phyloP scores from a whole-genome alignment of 1,284 basidiomycete genomes.

The Apiotrichum siamense region DNA sequence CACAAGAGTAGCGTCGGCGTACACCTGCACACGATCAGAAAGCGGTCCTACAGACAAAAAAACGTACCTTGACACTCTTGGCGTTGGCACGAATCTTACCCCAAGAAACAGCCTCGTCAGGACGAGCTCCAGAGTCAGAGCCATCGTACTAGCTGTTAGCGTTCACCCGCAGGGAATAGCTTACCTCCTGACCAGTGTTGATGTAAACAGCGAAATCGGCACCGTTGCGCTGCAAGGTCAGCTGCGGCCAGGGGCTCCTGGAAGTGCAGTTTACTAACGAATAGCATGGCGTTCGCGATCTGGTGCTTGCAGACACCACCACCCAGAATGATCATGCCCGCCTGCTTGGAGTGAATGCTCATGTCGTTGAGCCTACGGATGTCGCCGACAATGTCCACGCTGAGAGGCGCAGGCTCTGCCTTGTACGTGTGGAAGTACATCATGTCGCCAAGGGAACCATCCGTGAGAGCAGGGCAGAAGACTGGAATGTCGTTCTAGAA shows the following conservation, averaged over 20 bases:
- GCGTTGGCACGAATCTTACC: slow-evolving; percentile 92
- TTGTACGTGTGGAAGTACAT: slow-evolving; percentile 98
- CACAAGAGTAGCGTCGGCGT: slow-evolving; percentile 72
- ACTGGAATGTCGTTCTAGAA: slow-evolving; percentile 91
- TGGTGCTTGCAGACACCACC: slow-evolving; percentile 99
- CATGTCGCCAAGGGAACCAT: slow-evolving; percentile 98
- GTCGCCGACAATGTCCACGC: slow-evolving; percentile 91
- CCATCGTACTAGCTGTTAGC: slow-evolving; percentile 66
- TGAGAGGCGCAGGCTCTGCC: slow-evolving; percentile 65
- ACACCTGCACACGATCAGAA: slow-evolving; percentile 40
- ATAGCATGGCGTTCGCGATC: slow-evolving; percentile 98
- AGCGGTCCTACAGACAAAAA: background rate
- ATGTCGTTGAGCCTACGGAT: slow-evolving; percentile 89
- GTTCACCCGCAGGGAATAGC: background rate
- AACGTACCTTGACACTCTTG: slow-evolving; percentile 77
- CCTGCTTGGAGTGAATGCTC: slow-evolving; percentile 79
- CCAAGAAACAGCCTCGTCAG: slow-evolving; percentile 99
- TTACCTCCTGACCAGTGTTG: slow-evolving; percentile 87
- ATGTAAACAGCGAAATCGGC: slow-evolving; percentile 98
- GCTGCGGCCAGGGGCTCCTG: background rate
- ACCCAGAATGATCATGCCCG: slow-evolving; percentile 97
- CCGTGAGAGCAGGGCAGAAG: slow-evolving; percentile 96
- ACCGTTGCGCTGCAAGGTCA: slow-evolving; percentile 62
- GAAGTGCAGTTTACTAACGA: slow-evolving; percentile 56
- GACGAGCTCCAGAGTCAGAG: slow-evolving; percentile 92